Conservation (phyloP, 352 stramenopile genomes). For the Phytophthora fragariae region DNA sequence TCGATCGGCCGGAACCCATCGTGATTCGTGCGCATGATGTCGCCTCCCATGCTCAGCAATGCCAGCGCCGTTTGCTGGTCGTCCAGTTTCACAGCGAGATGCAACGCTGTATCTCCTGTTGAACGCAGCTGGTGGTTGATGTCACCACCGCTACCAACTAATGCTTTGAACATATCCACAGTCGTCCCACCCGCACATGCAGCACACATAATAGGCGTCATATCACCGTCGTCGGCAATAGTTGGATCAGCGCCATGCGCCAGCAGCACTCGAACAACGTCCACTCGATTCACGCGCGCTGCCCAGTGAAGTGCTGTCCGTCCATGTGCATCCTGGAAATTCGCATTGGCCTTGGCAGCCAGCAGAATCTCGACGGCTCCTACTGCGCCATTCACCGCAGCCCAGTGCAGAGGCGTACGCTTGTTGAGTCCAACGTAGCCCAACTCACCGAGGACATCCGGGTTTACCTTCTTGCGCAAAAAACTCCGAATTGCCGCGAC, state of each 20-base stretch:
- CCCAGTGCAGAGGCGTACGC: constrained; percentile 83
- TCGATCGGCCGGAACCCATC: constrained; percentile 73
- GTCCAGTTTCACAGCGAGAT: constrained; percentile 80
- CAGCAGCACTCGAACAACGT: constrained; percentile 68
- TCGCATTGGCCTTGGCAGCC: constrained; percentile 62
- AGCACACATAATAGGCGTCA: constrained; percentile 81
- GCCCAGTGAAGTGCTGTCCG: constrained; percentile 82
- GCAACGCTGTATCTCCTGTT: constrained; percentile 73
- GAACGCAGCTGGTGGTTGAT: constrained; percentile 79
- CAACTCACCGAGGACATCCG: constrained; percentile 79
- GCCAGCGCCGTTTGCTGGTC: constrained; percentile 77
- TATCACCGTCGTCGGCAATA: constrained; percentile 76
- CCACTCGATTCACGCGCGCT: constrained; percentile 75
- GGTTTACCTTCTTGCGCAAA: constrained; percentile 76
- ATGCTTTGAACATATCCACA: constrained; percentile 74
- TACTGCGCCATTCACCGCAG: constrained; percentile 72
- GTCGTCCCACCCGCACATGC: constrained; percentile 73
- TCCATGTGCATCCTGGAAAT: constrained; percentile 73
- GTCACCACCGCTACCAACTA: constrained; percentile 68
- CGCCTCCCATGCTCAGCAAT: constrained; percentile 72
- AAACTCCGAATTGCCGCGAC: constrained; percentile 63
- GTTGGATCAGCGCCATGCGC: constrained; percentile 65
- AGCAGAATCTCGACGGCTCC: constrained; percentile 68
- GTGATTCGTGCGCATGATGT: constrained; percentile 81
- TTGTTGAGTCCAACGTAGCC: constrained; percentile 86